phyloP scores from a whole-genome alignment of 1,139 yeast species.

The Lizanozyma gosingica region DNA sequence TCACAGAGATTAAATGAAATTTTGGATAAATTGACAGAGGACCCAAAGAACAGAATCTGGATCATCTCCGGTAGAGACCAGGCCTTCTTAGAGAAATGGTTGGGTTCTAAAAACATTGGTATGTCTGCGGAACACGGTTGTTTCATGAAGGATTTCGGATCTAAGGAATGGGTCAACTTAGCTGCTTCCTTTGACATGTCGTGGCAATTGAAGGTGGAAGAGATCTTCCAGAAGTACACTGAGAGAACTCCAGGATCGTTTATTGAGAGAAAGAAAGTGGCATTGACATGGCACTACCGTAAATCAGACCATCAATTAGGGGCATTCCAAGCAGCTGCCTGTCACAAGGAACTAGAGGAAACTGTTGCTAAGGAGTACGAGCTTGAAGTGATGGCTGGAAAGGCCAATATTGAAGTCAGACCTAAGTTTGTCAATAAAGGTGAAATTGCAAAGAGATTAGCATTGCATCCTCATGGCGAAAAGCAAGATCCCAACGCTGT shows the following conservation, averaged over 20 bases:
- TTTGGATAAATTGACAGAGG: conserved; percentile 53
- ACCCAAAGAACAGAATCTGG: conserved; percentile 87
- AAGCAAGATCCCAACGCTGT: conserved; percentile 27
- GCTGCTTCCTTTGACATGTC: conserved; percentile 83
- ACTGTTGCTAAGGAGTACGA: conserved; percentile 63
- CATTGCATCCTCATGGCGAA: conserved; percentile 51
- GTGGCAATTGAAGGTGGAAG: conserved; percentile 81
- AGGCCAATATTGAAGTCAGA: conserved; percentile 93
- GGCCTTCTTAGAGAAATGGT: conserved; percentile 79
- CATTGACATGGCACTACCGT: conserved; percentile 96
- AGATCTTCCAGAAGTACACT: conserved; percentile 65
- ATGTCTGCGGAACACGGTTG: conserved; percentile 97
- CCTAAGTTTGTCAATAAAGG: conserved; percentile 95
- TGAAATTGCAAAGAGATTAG: conserved; percentile 80
- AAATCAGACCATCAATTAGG: conserved; percentile 92
- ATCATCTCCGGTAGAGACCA: conserved; percentile 95
- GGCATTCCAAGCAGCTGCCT: conserved; percentile 68
- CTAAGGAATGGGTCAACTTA: conserved; percentile 68
- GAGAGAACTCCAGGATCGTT: conserved; percentile 86
- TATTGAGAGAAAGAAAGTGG: conserved; percentile 84
- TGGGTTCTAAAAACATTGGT: conserved; percentile 67
- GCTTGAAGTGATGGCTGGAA: conserved; percentile 94
- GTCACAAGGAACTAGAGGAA: conserved; percentile 54
- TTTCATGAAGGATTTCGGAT: conserved; percentile 66
- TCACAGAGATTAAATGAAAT: conserved; percentile 59